These are phyloP conservation scores for Magnolia kwangsiensis DNA, from an alignment of 164 flowering plant species.

Conservation along the genomic window DNA sequence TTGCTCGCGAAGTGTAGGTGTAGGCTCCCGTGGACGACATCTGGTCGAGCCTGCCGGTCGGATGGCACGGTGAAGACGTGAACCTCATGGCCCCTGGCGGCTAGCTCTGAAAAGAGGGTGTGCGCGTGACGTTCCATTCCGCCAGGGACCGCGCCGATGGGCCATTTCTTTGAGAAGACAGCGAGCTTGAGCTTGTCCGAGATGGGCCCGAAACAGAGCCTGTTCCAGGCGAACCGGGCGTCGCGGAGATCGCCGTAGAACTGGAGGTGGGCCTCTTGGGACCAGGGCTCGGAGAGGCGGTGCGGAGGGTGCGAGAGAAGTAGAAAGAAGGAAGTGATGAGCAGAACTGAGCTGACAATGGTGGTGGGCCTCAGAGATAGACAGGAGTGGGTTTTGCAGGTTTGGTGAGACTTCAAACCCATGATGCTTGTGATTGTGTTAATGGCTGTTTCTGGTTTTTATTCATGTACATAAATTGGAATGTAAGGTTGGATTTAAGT, in stretches of 20 bases:
- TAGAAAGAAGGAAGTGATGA: conserved; percentile 25
- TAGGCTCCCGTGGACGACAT: conserved; percentile 26
- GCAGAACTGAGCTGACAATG: conserved; percentile 16
- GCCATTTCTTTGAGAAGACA: conserved; percentile 61
- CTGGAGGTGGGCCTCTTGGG: not conserved
- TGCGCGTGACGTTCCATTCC: conserved; percentile 71
- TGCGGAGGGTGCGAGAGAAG: conserved; percentile 12
- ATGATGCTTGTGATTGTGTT: not conserved
- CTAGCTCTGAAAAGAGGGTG: conserved; percentile 40
- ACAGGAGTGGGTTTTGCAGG: conserved; percentile 17
- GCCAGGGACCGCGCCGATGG: conserved; percentile 43
- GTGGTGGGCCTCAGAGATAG: conserved; percentile 16
- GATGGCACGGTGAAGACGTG: conserved; percentile 60
- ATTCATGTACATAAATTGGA: not conserved
- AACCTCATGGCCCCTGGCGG: conserved; percentile 46
- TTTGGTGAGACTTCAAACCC: conserved; percentile 26
- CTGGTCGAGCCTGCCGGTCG: conserved; percentile 18
- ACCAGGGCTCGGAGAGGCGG: conserved; percentile 12
- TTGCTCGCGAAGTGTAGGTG: conserved; percentile 58
- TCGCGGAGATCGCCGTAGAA: conserved; percentile 46
- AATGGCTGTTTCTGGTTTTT: not conserved
- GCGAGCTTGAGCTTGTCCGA: conserved; percentile 38
- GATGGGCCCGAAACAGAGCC: conserved; percentile 39
- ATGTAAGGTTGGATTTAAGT: not conserved
- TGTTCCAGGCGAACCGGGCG: conserved; percentile 50